Evolutionary conservation across 1,284 basidiomycete genomes (phyloP).

Genomic region (Marasmius oreades): DNA sequence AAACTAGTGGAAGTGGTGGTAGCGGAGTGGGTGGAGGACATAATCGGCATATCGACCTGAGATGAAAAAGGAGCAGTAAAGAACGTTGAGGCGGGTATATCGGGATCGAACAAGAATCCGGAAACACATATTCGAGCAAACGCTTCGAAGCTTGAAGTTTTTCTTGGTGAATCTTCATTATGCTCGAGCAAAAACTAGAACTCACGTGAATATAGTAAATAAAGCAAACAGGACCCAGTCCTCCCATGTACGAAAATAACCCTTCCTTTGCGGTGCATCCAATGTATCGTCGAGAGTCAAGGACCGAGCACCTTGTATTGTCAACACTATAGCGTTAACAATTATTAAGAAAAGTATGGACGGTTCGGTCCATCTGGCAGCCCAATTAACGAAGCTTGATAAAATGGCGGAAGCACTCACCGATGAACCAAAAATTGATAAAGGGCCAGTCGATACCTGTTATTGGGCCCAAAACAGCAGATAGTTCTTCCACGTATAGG

Average conservation of each 20-base stretch:
- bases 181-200: conserved; percentile 19
- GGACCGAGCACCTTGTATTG: conserved; percentile 71
- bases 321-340: conserved; percentile 79
- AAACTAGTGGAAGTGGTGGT: conserved; percentile 14
- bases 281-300: conserved; percentile 44
- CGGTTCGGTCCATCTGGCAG: conserved; percentile 81
- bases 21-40: conserved; percentile 12
- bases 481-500: conserved; percentile 80
- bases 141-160: conserved; percentile 67
- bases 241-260: conserved; percentile 88
- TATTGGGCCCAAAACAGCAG: conserved; percentile 72
- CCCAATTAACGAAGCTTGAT: conserved; percentile 7
- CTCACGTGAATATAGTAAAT: conserved; percentile 87
- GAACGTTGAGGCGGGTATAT: conserved; percentile 55
- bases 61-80: conserved; percentile 44
- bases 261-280: conserved; percentile 41
- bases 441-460: conserved; percentile 56
- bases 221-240: conserved; percentile 82
- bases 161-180: conserved; percentile 8
- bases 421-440: conserved; percentile 68
- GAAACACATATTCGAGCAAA: conserved; percentile 89
- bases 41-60: conserved; percentile 26
- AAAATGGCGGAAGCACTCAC: conserved; percentile 37
- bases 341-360: conserved; percentile 83
- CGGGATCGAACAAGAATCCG: conserved; percentile 89